phyloP scores from a whole-genome alignment of 1,284 basidiomycete genomes.

The Cryptococcus sp. region DNA sequence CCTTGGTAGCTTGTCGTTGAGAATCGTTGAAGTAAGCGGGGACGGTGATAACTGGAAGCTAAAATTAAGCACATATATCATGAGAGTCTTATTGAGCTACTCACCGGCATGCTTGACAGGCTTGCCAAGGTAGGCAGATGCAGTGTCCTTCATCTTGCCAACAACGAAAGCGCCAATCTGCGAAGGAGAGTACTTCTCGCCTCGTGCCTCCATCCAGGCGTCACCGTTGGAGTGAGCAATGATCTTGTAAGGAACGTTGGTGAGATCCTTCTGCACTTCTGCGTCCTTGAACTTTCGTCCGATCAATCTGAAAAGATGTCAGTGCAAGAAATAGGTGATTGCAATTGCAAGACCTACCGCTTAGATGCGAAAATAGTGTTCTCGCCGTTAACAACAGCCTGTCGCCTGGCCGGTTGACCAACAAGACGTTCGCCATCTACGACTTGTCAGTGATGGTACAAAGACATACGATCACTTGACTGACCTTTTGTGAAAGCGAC shows the following conservation, averaged over 20 bases:
- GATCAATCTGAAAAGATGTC: slow-evolving; percentile 61
- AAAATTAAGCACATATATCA: slow-evolving; percentile 2
- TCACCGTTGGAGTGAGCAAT: slow-evolving; percentile 64
- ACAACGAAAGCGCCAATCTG: slow-evolving; percentile 79
- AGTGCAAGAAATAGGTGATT: neutral
- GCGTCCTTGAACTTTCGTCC: slow-evolving; percentile 90
- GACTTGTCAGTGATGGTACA: neutral
- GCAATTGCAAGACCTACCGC: slow-evolving; percentile 56
- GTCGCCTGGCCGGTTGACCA: slow-evolving; percentile 94
- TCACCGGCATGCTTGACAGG: slow-evolving; percentile 78
- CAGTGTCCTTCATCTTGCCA: slow-evolving; percentile 94
- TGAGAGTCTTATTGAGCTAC: neutral
- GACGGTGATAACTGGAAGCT: slow-evolving; percentile 80
- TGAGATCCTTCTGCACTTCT: slow-evolving; percentile 89
- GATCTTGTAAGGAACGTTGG: slow-evolving; percentile 70
- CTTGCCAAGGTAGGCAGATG: slow-evolving; percentile 88
- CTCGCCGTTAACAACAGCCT: slow-evolving; percentile 93
- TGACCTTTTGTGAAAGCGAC: slow-evolving; percentile 92
- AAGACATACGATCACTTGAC: slow-evolving; percentile 37
- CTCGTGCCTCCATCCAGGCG: slow-evolving; percentile 71
- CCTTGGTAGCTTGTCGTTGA: slow-evolving; percentile 96
- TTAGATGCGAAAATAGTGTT: slow-evolving; percentile 97
- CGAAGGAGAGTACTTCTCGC: slow-evolving; percentile 61
- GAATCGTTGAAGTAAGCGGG: slow-evolving; percentile 99
- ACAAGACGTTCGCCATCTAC: slow-evolving; percentile 81